Evolutionary conservation across 2,329 filamentous ascomycete genomes (phyloP), one percentile per base, ranked within the genome.

Genomic region (Clonostachys sp.): DNA sequence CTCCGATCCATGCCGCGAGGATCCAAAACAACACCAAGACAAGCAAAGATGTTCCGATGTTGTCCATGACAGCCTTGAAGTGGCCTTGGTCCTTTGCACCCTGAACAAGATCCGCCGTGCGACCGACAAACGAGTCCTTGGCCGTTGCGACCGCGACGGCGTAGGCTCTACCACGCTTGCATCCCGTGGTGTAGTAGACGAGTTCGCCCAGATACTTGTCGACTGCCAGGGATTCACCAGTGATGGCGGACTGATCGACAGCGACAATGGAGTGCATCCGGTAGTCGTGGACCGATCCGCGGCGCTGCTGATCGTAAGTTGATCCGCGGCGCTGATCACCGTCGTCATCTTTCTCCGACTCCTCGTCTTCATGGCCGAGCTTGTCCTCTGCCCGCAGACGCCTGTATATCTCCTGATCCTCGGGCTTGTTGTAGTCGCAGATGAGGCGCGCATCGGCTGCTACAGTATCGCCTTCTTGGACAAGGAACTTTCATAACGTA

Each of bases 61-160:
- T 85, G 79, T 89, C 84, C 86, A 89, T 89, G 75, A 89, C 86
- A 55, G 85, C 85, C 75, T 90, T 89, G 80, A 88, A 88, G 70
- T 88, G 84, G 71, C 86, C 86, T 61, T 83, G 78, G 66, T 89
- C 86, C 70, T 87, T 77, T 55, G 86, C 86, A 55, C 85, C 86
- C 71, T 88, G 81, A 45, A 89, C 86, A 45, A 89, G 77, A 57
- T 80, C 79, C 52, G 86, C 86, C 57, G 86, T 89, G 66, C 81
- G 83, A 71, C 86, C 86, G 65, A 89, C 86, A 73, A 89, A 90
- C 50, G 86, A 89, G 69, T 80, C 77, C 63, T 78, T 81, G 48
- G 86, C 86, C 52, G 83, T 81, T 55, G 83, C 80, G 50, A 79
- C 78, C 60, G 83, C 78, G 53, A 90, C 76, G 60, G 76, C 83